A percentile compares a stretch with the other conserved stretches of the same genome.
These are phyloP conservation scores for Verticillium longisporum DNA, from an alignment of 2,329 filamentous ascomycete species.

Conservation along the genomic window DNA sequence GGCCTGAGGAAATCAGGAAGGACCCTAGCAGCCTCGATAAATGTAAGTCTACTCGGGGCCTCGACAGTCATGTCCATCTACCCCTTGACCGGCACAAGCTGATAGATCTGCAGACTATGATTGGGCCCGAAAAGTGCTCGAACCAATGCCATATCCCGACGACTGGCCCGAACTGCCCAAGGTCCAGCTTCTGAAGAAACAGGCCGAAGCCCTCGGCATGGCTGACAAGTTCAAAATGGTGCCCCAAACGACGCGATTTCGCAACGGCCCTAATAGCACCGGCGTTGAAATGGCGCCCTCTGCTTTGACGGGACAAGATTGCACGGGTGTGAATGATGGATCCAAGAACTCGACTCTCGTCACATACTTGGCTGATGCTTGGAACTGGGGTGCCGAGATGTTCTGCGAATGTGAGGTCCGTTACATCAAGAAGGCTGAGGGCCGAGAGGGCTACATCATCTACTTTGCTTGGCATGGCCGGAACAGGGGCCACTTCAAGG, in stretches of 20 bases:
- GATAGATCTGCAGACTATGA: slow-evolving; percentile 42
- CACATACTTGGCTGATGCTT: slow-evolving; percentile 62
- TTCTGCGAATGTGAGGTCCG: slow-evolving; percentile 64
- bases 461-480: slow-evolving; percentile 59
- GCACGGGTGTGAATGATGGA: slow-evolving; percentile 59
- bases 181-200: slow-evolving; percentile 47
- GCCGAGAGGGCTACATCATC: slow-evolving; percentile 50
- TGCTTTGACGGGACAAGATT: slow-evolving; percentile 54
- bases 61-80: neutral
- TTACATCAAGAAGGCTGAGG: slow-evolving; percentile 46
- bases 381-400: slow-evolving; percentile 66
- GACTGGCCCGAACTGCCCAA: slow-evolving; percentile 54
- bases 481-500: slow-evolving; percentile 47
- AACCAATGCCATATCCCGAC: slow-evolving; percentile 51
- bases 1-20: slow-evolving; percentile 51
- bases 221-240: slow-evolving; percentile 47
- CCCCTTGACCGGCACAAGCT: neutral
- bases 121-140: slow-evolving; percentile 46
- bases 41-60: slow-evolving; percentile 32
- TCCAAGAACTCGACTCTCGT: slow-evolving; percentile 60
- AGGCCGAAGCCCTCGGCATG: slow-evolving; percentile 46
- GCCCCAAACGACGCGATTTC: slow-evolving; percentile 57
- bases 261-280: slow-evolving; percentile 52
- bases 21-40: slow-evolving; percentile 32
- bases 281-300: slow-evolving; percentile 58